Conservation (phyloP, 2,329 filamentous ascomycete species). For the Cryphonectria carpinicola region DNA sequence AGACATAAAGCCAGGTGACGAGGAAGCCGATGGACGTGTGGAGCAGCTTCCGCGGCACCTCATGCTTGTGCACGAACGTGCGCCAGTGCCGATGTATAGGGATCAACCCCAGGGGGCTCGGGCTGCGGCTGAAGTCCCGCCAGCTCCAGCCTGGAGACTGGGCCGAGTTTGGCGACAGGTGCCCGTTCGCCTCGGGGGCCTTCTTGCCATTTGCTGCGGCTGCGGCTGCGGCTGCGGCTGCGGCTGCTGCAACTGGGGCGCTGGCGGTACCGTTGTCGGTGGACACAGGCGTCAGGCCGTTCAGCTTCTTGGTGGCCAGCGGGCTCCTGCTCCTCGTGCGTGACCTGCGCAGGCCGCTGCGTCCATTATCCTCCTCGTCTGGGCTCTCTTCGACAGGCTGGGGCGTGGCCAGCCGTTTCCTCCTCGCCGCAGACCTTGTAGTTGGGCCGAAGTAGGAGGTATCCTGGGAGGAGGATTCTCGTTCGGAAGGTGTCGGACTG, state of each 20-base stretch:
- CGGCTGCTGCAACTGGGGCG: background rate
- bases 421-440: constrained; percentile 73
- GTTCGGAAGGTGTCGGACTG: constrained; percentile 73
- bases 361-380: constrained; percentile 54
- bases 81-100: constrained; percentile 93
- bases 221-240: constrained; percentile 34
- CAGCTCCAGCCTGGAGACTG: constrained; percentile 72
- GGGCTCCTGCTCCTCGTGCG: constrained; percentile 75
- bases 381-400: constrained; percentile 63
- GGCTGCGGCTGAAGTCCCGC: constrained; percentile 87
- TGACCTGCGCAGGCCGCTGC: constrained; percentile 60
- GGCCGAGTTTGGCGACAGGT: constrained; percentile 70
- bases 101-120: constrained; percentile 90
- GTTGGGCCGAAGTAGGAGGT: constrained; percentile 70
- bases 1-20: constrained; percentile 82
- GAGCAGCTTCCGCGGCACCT: constrained; percentile 89
- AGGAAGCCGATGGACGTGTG: constrained; percentile 98
- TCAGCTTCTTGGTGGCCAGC: constrained; percentile 54
- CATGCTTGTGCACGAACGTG: constrained; percentile 91
- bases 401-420: constrained; percentile 60
- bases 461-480: constrained; percentile 55
- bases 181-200: constrained; percentile 57
- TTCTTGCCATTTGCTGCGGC: constrained; percentile 39
- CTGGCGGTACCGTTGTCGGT: constrained; percentile 37
- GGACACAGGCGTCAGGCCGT: constrained; percentile 57